Evolutionary conservation across 2,329 filamentous ascomycete genomes (phyloP), one percentile per base, ranked within the genome.

Genomic region (Trichoderma sp.): DNA sequence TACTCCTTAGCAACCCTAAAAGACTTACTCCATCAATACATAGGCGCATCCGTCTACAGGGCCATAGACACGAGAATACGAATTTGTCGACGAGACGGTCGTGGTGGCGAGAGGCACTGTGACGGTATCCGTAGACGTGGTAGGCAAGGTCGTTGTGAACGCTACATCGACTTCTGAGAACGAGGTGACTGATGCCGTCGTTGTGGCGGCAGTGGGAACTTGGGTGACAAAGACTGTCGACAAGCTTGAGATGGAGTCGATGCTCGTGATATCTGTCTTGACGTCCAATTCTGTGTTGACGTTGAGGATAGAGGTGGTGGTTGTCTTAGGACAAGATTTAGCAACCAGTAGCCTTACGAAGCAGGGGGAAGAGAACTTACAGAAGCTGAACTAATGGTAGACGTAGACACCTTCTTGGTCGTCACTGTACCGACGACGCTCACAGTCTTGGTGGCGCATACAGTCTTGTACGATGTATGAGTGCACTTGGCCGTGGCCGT

Each of bases 391-490:
- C 47, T 34, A 7, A 61, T 61, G 21, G 58, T 52, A 17, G 58
- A 28, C 7, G 58, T 61, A n/a, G 34, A 61, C 17, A 17, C 58
- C 17, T 51, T 5, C 9, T 34, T 52, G 6, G 47, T 44, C 21
- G 47, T 61, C 3, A 17, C 44, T 21, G 47, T 61, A 12, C 58
- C 58, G 10, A 52, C 50, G 17, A 44, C 58, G 1, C 43, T n/a
- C n/a, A 61, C 58, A 7, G 58, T 61, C 17, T 52, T 52, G 21
- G 58, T 52, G 17, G 28, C 7, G 2, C 47, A 34, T 34, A 61
- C 14, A 17, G 58, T 61, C 12, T 52, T 61, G 39, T 52, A 34
- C 21, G 34, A 61, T 28, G 58, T 61, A 61, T 61, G 58, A 9
- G 58, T 61, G 3, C 47, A 52, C 10, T 30, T 61, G 6, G 58